A percentile compares a stretch with the other conserved stretches of the same genome.
Evolutionary conservation across 2,329 filamentous ascomycete genomes (phyloP).

Genomic region (Bipolaris bicolor): DNA sequence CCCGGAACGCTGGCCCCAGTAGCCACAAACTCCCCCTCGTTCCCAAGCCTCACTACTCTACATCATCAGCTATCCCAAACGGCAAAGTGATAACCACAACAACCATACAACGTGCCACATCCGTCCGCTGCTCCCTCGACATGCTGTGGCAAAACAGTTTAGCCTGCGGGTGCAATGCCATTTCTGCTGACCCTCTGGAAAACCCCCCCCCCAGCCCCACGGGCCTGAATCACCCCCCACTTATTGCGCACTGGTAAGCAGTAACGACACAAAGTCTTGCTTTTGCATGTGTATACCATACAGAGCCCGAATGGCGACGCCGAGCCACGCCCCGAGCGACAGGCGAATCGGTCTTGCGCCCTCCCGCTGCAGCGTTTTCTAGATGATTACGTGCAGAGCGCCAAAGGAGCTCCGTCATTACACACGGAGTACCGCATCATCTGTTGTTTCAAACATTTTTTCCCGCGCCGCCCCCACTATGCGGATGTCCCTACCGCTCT

Average conservation of each 20-base stretch:
- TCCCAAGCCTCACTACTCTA: conserved; percentile 8
- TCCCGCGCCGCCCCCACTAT: conserved; percentile 6
- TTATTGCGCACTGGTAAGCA: conserved; percentile 18
- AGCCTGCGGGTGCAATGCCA: conserved; percentile 21
- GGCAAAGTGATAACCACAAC: conserved; percentile 8
- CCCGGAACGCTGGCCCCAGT: conserved; percentile 10
- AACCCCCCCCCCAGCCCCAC: too few species aligned
- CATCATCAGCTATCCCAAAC: conserved; percentile 22
- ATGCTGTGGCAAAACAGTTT: conserved; percentile 14
- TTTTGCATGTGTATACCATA: conserved; percentile 13
- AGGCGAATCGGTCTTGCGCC: not conserved
- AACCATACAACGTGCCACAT: conserved; percentile 2
- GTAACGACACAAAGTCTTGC: not conserved
- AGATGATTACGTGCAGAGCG: conserved; percentile 23
- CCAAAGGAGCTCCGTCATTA: conserved; percentile 9
- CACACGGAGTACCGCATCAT: conserved; percentile 8
- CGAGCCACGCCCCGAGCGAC: conserved; percentile 2
- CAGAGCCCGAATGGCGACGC: conserved; percentile 2
- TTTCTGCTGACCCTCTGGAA: not conserved
- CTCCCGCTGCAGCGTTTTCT: conserved; percentile 8
- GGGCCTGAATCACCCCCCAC: conserved; percentile 3
- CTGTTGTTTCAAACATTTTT: conserved; percentile 9
- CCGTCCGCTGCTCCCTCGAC: not conserved
- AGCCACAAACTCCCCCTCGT: conserved; percentile 1
- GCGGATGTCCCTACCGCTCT: not conserved